phyloP scores from a whole-genome alignment of 495 filamentous ascomycete genomes.

The Neurospora sp. region DNA sequence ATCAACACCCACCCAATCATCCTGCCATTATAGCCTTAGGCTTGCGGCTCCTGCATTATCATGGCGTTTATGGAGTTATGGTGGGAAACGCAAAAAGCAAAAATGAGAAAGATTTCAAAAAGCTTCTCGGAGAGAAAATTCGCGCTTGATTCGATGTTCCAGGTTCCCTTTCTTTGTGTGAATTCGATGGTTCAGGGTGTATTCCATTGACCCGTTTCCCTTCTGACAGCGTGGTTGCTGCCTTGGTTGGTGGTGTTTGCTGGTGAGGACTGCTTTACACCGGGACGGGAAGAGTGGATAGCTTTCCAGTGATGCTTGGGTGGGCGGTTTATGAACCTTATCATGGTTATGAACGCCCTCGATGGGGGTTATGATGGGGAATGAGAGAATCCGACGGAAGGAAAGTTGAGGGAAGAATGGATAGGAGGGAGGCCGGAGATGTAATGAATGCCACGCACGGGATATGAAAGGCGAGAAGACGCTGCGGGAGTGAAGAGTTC shows the following conservation, averaged over 20 bases:
- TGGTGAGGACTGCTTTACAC: not conserved
- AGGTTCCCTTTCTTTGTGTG: not conserved
- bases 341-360: not conserved
- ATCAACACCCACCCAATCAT: not conserved
- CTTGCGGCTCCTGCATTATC: constrained; percentile 4
- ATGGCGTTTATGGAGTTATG: constrained; percentile 8
- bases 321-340: not conserved
- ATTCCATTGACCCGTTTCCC: not conserved
- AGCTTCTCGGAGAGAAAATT: not conserved
- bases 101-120: not conserved
- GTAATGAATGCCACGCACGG: not conserved
- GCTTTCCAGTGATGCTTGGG: not conserved
- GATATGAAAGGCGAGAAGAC: not conserved
- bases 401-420: not conserved
- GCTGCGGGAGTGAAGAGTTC: not conserved
- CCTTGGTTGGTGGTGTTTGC: not conserved
- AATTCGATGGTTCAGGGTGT: not conserved
- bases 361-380: not conserved
- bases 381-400: not conserved
- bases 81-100: not conserved
- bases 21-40: not conserved
- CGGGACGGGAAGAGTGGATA: not conserved
- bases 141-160: not conserved
- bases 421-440: not conserved
- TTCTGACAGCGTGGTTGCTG: not conserved